These are phyloP conservation scores for Nothomitra cinnamomea DNA, from an alignment of 2,329 filamentous ascomycete species.

Conservation along the genomic window DNA sequence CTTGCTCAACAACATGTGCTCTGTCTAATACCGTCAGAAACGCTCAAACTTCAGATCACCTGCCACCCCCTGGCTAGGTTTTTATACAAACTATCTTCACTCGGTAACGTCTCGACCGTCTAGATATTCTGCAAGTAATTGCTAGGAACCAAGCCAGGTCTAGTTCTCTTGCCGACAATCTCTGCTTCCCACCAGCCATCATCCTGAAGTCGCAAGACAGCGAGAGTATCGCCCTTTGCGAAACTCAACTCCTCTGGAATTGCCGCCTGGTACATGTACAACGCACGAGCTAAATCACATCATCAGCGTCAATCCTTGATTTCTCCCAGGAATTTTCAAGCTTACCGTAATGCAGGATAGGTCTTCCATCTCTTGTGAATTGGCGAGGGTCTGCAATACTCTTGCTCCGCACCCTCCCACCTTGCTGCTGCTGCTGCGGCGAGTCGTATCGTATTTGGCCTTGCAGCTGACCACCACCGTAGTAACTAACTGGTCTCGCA, in stretches of 20 bases:
- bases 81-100: background rate
- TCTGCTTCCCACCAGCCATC: constrained; percentile 99
- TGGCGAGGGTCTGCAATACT: constrained; percentile 76
- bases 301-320: background rate
- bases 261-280: constrained; percentile 87
- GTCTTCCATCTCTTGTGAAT: constrained; percentile 69
- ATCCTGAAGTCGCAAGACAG: constrained; percentile 79
- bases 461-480: constrained; percentile 22
- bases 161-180: constrained; percentile 47
- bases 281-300: constrained; percentile 52
- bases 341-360: constrained; percentile 90
- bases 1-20: background rate
- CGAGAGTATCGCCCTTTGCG: constrained; percentile 77
- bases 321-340: constrained; percentile 13
- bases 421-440: constrained; percentile 13
- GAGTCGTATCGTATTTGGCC: constrained; percentile 15
- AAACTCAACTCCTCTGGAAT: constrained; percentile 94
- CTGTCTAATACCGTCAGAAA: background rate
- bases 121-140: constrained; percentile 47
- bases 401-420: constrained; percentile 46
- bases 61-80: background rate
- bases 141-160: constrained; percentile 44
- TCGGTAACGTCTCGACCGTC: constrained; percentile 22
- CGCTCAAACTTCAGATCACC: background rate
- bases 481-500: constrained; percentile 33